Conservation (phyloP, 768 basidiomycete species). For the Zangia roseola region DNA sequence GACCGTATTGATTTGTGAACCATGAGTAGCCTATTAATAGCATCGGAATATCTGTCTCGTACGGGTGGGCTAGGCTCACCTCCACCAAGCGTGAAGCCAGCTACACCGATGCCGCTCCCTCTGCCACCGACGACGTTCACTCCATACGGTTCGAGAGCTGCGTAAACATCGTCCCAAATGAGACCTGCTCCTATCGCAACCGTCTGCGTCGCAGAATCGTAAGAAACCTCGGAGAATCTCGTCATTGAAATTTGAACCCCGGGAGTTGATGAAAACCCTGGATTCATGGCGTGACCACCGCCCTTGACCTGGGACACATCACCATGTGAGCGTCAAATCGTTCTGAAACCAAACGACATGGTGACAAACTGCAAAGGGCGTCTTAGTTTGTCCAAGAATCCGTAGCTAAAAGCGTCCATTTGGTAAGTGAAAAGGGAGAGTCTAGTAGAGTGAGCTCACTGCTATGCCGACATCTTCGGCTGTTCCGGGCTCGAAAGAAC, state of each 20-base stretch:
- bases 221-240: conserved; percentile 41
- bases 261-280: conserved; percentile 53
- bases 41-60: neutral
- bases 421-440: neutral
- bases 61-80: conserved; percentile 25
- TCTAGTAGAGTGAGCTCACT: conserved; percentile 30
- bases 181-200: conserved; percentile 40
- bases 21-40: conserved; percentile 30
- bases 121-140: conserved; percentile 58
- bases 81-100: conserved; percentile 57
- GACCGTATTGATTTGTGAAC: conserved; percentile 58
- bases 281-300: conserved; percentile 58
- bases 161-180: conserved; percentile 68
- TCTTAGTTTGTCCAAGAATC: conserved; percentile 42
- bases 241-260: conserved; percentile 60
- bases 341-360: neutral
- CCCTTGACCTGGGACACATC: conserved; percentile 49
- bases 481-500: conserved; percentile 59
- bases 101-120: conserved; percentile 55
- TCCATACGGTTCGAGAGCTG: conserved; percentile 41
- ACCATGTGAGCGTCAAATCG: no score
- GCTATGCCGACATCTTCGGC: conserved; percentile 49
- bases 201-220: conserved; percentile 37
- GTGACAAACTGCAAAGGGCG: conserved; percentile 24
- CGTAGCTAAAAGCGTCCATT: conserved; percentile 1